A percentile compares a stretch with the other conserved stretches of the same genome.
Conservation (phyloP, 768 basidiomycete genomes). For the Auricularia sp. region DNA sequence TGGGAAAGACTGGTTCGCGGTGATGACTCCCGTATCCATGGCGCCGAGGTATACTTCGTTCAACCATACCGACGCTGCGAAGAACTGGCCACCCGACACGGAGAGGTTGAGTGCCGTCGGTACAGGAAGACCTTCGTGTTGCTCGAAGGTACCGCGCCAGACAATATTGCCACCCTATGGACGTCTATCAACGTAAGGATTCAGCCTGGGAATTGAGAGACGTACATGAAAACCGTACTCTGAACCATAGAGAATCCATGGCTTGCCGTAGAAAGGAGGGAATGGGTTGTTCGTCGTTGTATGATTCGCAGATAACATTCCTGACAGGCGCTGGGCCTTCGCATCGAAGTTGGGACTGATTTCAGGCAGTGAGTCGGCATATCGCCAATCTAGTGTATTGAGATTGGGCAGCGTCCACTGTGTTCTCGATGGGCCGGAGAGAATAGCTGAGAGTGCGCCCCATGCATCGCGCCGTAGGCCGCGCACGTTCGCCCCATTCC, state of each 20-base stretch:
- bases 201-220: neutral
- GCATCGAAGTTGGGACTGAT: slow-evolving; percentile 18
- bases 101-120: neutral
- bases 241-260: slow-evolving; percentile 15
- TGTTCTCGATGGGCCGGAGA: slow-evolving; percentile 5
- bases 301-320: slow-evolving; percentile 15
- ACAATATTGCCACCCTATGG: neutral
- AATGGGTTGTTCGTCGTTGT: slow-evolving; percentile 18
- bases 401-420: slow-evolving; percentile 11
- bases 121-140: neutral
- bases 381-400: slow-evolving; percentile 14
- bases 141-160: neutral
- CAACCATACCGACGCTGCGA: neutral
- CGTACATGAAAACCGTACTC: slow-evolving; percentile 17
- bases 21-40: neutral
- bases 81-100: neutral
- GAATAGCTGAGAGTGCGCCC: slow-evolving; percentile 8
- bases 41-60: neutral
- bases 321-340: slow-evolving; percentile 6
- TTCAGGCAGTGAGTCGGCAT: slow-evolving; percentile 20
- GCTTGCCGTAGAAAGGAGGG: slow-evolving; percentile 11
- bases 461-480: too few species aligned
- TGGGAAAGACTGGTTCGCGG: neutral
- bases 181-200: neutral
- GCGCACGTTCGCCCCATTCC: too few species aligned